Base-by-base conservation (phyloP, 2,329 filamentous ascomycete genomes). In the Calycina marina region DNA sequence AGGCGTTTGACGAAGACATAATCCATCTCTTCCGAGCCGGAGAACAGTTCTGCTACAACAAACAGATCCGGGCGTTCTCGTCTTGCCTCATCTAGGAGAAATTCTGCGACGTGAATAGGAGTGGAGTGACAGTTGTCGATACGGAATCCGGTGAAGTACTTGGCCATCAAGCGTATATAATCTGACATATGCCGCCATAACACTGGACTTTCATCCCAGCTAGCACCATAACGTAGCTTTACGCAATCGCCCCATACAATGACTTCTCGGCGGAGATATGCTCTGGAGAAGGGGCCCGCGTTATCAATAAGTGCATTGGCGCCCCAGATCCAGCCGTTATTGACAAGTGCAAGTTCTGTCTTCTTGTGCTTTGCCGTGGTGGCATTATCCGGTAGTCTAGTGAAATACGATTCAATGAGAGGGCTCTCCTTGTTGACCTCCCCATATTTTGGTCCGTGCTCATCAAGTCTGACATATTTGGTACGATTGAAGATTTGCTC, bases 241-340 rank as follows among this genome's bases (percentile, higher is more conserved):
- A 96, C 90, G 53, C 92, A 98, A 53, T 98, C 90, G 10, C 88
- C 86, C 90, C 90, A 98, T 17, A 94, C 81, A 44, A 98, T 96
- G 39, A 98, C 84, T 56, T 98, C 85, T 44, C 90, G 73, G 32
- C 84, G 73, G n/a, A 98, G 68, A 50, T 98, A 98, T n/a, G 88
- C 85, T 35, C 77, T 76, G 6, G 88, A 93, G 28, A 81, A 65
- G 0, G 85, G 79, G 0, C 92, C 92, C 17, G 90, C 90, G 49
- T 96, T 90, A 59, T 98, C 90, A 26, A 83, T 69, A 56, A 96
- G 69, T 2, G 90, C 88, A 57, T 96, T 92, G 4, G 88, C 88
- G 37, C 83, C 88, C 90, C 90, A 98, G 6, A 98, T 86, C 90
- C 90, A 98, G 26, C 90, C 90, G 51, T 98, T 98, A 58, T 96